These are phyloP conservation scores for Meripilus lineatus DNA, from an alignment of 1,284 basidiomycete species.

Conservation along the genomic window DNA sequence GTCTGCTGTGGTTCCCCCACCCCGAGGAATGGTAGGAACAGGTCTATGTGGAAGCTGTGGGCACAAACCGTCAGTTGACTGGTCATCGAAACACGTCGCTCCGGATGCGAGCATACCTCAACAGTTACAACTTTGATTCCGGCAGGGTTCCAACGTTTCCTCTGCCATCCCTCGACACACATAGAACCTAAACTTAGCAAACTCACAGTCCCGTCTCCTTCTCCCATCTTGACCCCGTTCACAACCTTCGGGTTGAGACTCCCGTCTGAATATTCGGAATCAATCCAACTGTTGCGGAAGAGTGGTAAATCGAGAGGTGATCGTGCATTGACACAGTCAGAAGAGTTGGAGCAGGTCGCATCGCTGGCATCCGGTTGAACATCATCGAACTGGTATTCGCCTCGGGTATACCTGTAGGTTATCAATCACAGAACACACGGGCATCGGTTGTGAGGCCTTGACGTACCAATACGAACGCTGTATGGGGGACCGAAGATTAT, in stretches of 20 bases:
- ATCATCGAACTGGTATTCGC: conserved; percentile 66
- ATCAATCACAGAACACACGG: not conserved
- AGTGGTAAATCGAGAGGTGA: conserved; percentile 55
- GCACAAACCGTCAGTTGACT: conserved; percentile 5
- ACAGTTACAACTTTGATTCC: conserved; percentile 83
- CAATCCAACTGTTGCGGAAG: conserved; percentile 73
- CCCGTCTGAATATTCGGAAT: conserved; percentile 74
- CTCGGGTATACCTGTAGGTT: conserved; percentile 60
- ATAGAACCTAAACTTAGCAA: conserved; percentile 88
- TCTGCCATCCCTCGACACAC: conserved; percentile 95
- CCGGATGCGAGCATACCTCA: conserved; percentile 48
- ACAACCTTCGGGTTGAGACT: conserved; percentile 59
- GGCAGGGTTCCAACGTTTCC: conserved; percentile 90
- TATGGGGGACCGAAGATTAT: not conserved
- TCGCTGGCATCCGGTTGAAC: conserved; percentile 41
- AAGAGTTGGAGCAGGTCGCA: conserved; percentile 35
- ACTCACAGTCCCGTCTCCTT: conserved; percentile 96
- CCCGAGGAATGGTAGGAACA: conserved; percentile 70
- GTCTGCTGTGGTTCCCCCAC: conserved; percentile 87
- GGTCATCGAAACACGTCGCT: not conserved
- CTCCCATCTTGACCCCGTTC: conserved; percentile 85
- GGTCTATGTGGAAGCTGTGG: conserved; percentile 82
- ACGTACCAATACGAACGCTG: conserved; percentile 74
- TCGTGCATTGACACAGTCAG: conserved; percentile 38
- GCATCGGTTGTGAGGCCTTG: not conserved